Base-by-base conservation (phyloP, 495 filamentous ascomycete genomes). In the Jackrogersella multiformis region DNA sequence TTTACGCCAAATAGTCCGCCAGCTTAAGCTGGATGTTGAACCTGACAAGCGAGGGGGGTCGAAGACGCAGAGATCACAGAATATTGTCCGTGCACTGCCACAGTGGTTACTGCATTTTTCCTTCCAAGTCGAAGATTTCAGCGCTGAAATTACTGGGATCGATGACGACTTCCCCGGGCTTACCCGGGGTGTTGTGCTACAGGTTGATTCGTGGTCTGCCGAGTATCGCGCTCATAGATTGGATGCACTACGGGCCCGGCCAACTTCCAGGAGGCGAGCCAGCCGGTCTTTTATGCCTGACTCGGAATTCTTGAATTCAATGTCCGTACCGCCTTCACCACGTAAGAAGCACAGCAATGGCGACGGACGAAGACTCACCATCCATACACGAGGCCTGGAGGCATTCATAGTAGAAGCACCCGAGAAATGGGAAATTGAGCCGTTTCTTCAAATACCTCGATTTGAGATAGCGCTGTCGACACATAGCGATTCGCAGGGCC, bases 381-480 rank as follows among this genome's bases (percentile, higher is more conserved):
- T 98, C 23, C 92, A 97, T 73, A 84, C 89, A 30, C 84, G 90
- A 35, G 92, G 92, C 0, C 80, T 99, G 13, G 94, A 97, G 73
- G 92, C 87, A 1, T 96, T 94, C 64, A 90, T 97, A 51, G 86
- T 97, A 21, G 95, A 99, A 73, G 90, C 88, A 0, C 84, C 89
- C 30, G 93, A 97, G 51, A 89, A 86, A 42, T 89, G 91, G 79
- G 94, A 97, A 66, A 79, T 89, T 2, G 92, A 97, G 65, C 86
- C 93, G 18, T 97, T 97, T 70, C 75, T 97, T 57, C 89, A 87
- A 28, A 83, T 99, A 41, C 95, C 96, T 26, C 85, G 89, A 44
- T 92, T 95, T 62, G 96, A 98, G 69, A 81, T 97, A 57, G 88
- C 91, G 2, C 84, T 97, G 56, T 90, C 89, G 26, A 96, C 96